Percentiles rank a stretch among this genome's conserved stretches.
Conservation (phyloP, 352 stramenopile genomes). For the Phytophthora agathidicida region DNA sequence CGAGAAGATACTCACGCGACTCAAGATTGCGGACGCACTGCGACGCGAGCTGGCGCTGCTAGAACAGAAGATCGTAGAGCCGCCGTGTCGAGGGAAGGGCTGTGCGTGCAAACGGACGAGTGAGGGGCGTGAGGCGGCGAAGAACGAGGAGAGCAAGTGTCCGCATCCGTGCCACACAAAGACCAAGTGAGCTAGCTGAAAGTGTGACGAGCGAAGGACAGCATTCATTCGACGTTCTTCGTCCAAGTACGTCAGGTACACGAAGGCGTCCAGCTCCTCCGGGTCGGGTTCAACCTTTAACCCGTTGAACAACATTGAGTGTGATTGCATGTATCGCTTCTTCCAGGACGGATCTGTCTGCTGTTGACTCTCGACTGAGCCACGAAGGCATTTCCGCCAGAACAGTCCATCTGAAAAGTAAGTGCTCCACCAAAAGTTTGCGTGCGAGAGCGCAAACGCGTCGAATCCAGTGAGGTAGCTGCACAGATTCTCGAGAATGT, state of each 20-base stretch:
- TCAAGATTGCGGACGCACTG: too few species aligned
- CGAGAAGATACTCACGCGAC: too few species aligned
- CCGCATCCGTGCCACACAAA: too few species aligned
- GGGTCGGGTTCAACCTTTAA: not conserved
- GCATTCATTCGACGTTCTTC: not conserved
- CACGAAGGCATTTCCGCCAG: constrained; percentile 3
- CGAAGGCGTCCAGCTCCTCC: not conserved
- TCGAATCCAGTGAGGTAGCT: constrained; percentile 35
- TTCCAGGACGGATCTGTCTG: not conserved
- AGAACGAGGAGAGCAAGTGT: too few species aligned
- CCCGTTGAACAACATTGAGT: constrained; percentile 10
- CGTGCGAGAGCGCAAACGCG: constrained; percentile 22
- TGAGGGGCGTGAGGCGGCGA: too few species aligned
- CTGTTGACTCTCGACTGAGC: not conserved
- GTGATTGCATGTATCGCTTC: constrained; percentile 5
- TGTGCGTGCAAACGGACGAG: too few species aligned
- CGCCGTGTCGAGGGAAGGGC: too few species aligned
- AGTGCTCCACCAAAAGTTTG: constrained; percentile 8
- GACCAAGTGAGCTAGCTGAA: constrained; percentile 4
- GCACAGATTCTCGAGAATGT: constrained; percentile 18
- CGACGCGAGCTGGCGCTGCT: too few species aligned
- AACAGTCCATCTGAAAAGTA: constrained; percentile 2
- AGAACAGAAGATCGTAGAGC: too few species aligned
- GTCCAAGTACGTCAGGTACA: not conserved
- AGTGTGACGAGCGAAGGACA: not conserved